phyloP scores from a whole-genome alignment of 2,329 filamentous ascomycete genomes.

The Bimuria novae-zelandiae region DNA sequence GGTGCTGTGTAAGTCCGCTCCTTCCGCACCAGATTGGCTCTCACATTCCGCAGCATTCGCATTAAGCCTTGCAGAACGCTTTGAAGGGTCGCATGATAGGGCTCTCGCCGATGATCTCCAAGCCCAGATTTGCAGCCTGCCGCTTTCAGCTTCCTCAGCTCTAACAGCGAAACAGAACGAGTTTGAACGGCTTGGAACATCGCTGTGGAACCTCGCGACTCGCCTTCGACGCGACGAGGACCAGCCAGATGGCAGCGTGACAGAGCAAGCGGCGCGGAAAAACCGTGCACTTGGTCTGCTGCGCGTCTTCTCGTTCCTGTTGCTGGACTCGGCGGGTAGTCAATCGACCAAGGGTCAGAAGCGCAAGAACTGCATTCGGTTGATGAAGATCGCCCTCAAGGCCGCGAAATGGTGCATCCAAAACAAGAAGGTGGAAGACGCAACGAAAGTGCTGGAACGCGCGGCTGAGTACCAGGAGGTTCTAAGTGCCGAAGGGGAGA shows the following conservation, averaged over 20 bases:
- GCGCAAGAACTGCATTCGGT: constrained; percentile 51
- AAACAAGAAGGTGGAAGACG: constrained; percentile 61
- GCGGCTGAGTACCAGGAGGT: constrained; percentile 58
- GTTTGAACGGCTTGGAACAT: constrained; percentile 61
- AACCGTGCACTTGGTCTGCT: constrained; percentile 39
- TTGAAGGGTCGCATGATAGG: constrained; percentile 23
- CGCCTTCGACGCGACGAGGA: constrained; percentile 47
- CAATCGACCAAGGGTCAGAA: constrained; percentile 23
- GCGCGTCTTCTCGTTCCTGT: constrained; percentile 66
- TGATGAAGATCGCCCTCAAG: constrained; percentile 71
- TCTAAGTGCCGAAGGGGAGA: constrained; percentile 23
- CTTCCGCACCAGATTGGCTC: background rate
- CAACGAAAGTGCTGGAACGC: constrained; percentile 65
- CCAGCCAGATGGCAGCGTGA: constrained; percentile 30
- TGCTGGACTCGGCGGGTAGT: constrained; percentile 60
- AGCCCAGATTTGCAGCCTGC: constrained; percentile 49
- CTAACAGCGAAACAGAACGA: constrained; percentile 48
- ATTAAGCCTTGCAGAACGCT: constrained; percentile 28
- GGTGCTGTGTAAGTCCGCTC: constrained; percentile 32
- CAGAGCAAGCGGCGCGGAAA: constrained; percentile 31
- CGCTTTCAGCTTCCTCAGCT: constrained; percentile 28
- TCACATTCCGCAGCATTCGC: constrained; percentile 40
- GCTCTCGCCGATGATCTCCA: constrained; percentile 43
- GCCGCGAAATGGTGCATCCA: constrained; percentile 67
- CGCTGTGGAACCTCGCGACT: constrained; percentile 70